phyloP scores from a whole-genome alignment of 129 eudicot species.

The Pittosporum tobira region DNA sequence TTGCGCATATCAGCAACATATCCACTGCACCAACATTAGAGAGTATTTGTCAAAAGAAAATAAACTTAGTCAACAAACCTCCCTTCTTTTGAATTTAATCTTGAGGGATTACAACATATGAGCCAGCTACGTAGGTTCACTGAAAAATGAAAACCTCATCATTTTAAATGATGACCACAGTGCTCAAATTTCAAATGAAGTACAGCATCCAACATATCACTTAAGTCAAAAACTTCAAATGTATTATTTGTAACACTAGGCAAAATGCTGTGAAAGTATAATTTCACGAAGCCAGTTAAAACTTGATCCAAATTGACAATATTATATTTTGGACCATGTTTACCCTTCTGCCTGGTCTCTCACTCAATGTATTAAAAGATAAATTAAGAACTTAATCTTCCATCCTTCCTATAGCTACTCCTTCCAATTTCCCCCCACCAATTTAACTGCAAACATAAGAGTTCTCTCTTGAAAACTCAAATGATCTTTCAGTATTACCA shows the following conservation, averaged over 20 bases:
- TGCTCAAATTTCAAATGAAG: conserved; percentile 1
- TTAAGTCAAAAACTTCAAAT: background rate
- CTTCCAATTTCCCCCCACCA: background rate
- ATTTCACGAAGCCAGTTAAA: too few relatives aligned
- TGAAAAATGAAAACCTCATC: background rate
- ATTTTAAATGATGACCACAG: background rate
- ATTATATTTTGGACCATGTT: background rate
- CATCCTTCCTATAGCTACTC: background rate
- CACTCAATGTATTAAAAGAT: background rate
- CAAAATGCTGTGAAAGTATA: too few relatives aligned
- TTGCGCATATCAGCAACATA: conserved; percentile 64
- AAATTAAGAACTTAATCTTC: background rate
- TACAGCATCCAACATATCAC: background rate
- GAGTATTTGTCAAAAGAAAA: conserved; percentile 2
- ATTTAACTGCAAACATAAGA: background rate
- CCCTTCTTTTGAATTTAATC: background rate
- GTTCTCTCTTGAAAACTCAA: background rate
- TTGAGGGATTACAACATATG: background rate
- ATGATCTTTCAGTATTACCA: background rate
- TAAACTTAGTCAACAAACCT: background rate
- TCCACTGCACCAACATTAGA: conserved; percentile 47
- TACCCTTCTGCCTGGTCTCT: too few relatives aligned
- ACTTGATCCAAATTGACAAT: background rate
- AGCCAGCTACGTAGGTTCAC: background rate
- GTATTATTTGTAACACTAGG: background rate